Conservation (phyloP, 805 yeast species). For the Kodamaea lidongshanica region DNA sequence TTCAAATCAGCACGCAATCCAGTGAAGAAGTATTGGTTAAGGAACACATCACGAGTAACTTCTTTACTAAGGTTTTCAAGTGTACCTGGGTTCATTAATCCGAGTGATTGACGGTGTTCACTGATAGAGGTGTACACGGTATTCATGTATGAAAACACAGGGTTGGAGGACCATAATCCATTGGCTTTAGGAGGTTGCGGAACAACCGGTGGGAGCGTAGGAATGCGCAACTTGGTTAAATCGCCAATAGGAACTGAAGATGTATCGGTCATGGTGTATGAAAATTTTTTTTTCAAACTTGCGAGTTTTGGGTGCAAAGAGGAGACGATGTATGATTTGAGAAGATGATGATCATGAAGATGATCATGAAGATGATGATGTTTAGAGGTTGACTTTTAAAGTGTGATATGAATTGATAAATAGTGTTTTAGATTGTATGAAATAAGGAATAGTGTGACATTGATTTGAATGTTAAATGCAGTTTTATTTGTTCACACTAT, state of each 20-base stretch:
- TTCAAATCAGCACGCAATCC: conserved; percentile 95
- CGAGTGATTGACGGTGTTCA: conserved; percentile 75
- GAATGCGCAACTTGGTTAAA: conserved; percentile 48
- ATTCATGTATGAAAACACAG: conserved; percentile 71
- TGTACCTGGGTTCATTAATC: conserved; percentile 88
- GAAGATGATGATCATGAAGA: too few species aligned
- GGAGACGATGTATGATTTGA: background rate
- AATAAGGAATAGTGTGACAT: too few species aligned
- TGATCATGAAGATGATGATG: too few species aligned
- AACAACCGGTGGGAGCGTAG: conserved; percentile 54
- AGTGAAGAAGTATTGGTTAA: conserved; percentile 83
- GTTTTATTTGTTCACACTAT: too few species aligned
- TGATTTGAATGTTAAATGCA: too few species aligned
- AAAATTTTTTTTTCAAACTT: background rate
- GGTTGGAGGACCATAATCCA: conserved; percentile 75
- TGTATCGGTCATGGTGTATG: conserved; percentile 8
- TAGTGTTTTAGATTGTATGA: too few species aligned
- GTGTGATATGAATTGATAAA: too few species aligned
- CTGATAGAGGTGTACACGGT: conserved; percentile 66
- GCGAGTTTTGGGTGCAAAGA: background rate
- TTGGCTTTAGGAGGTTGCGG: conserved; percentile 47
- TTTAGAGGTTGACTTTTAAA: too few species aligned
- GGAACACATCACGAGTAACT: conserved; percentile 87
- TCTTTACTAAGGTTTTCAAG: conserved; percentile 47
- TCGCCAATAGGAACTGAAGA: conserved; percentile 53